Evolutionary conservation across 139 green algal species (phyloP).

Genomic region (Bryopsis sp.): DNA sequence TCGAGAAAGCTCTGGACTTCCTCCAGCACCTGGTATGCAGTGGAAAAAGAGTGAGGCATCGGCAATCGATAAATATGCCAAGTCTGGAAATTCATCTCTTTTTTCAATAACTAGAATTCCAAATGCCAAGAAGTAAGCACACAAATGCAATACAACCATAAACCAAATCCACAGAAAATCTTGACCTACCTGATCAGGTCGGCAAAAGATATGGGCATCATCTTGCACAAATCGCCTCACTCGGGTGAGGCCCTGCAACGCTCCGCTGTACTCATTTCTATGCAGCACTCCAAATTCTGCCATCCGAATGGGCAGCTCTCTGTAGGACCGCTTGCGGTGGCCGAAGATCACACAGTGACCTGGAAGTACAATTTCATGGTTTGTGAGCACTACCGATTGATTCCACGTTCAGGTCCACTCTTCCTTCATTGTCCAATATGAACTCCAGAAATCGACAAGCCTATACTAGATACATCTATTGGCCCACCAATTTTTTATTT

Average conservation of each 20-base stretch:
- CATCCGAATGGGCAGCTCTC: conserved; percentile 87
- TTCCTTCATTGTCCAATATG: no score
- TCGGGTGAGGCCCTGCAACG: conserved; percentile 74
- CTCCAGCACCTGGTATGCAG: conserved; percentile 58
- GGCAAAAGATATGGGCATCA: conserved; percentile 98
- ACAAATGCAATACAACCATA: no score
- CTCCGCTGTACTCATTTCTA: conserved; percentile 87
- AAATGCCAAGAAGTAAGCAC: no score
- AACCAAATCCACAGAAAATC: conserved; percentile 18
- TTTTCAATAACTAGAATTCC: no score
- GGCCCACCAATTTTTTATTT: no score
- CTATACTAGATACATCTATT: no score
- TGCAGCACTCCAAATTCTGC: conserved; percentile 98
- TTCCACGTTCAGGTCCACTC: no score
- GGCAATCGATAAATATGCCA: no score
- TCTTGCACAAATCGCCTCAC: conserved; percentile 97
- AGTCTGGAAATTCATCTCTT: no score
- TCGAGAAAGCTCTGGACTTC: conserved; percentile 78
- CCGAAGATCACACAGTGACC: conserved; percentile 96
- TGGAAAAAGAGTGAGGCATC: no score
- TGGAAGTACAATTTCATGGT: conserved; percentile 15
- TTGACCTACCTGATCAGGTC: conserved; percentile 65
- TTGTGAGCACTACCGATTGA: no score
- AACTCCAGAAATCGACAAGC: no score
- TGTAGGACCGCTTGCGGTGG: conserved; percentile 76